Evolutionary conservation across 2,329 filamentous ascomycete genomes (phyloP).

Genomic region (Mycosphaerelloides madeirae): DNA sequence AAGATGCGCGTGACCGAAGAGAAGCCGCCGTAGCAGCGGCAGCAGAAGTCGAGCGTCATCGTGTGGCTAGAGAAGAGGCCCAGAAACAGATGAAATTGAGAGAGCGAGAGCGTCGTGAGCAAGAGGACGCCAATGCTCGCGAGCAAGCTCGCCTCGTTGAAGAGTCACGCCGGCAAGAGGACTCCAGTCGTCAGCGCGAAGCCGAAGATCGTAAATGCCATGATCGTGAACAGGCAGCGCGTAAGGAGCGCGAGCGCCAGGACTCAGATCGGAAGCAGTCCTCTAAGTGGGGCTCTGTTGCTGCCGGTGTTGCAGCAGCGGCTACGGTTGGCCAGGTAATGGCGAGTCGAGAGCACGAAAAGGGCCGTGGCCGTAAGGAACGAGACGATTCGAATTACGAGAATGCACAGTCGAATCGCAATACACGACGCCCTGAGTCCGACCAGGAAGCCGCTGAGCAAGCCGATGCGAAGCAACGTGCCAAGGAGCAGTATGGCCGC

Average conservation of each 20-base stretch:
- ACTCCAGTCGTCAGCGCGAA: conserved; percentile 16
- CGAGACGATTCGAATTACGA: conserved; percentile 13
- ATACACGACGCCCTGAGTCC: background rate
- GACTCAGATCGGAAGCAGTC: conserved; percentile 19
- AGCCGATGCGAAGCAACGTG: conserved; percentile 9
- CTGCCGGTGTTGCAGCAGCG: conserved; percentile 32
- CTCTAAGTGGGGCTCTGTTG: conserved; percentile 34
- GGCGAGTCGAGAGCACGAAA: conserved; percentile 22
- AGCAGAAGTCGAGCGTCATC: conserved; percentile 16
- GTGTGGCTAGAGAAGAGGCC: conserved; percentile 17
- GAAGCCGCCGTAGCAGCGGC: conserved; percentile 15
- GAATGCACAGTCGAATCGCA: conserved; percentile 4
- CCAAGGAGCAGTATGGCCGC: conserved; percentile 14
- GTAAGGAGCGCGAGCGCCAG: conserved; percentile 10
- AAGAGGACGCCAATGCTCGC: conserved; percentile 28
- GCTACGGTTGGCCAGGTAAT: conserved; percentile 29
- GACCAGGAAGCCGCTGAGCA: background rate
- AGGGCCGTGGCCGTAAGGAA: conserved; percentile 14
- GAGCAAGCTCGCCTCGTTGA: conserved; percentile 20
- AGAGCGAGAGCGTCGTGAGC: conserved; percentile 22
- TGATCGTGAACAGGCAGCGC: background rate
- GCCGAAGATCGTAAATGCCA: conserved; percentile 4
- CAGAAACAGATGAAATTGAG: conserved; percentile 13
- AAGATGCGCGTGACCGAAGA: conserved; percentile 20
- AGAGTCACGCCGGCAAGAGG: conserved; percentile 17